A percentile compares a stretch with the other conserved stretches of the same genome.
phyloP scores from a whole-genome alignment of 805 yeast genomes.

The Monosporozyma yasuniensis region DNA sequence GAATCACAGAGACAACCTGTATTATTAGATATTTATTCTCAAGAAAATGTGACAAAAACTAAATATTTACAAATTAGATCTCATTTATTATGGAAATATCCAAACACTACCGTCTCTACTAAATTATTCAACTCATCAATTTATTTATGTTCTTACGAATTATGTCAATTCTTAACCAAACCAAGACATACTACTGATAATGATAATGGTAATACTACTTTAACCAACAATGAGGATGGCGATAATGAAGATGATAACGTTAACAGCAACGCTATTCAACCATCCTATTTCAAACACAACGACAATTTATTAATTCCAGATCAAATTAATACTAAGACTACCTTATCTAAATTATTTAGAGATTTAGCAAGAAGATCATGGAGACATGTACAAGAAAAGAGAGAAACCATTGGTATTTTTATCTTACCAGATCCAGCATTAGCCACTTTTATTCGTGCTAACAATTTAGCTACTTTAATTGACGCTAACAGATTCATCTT shows the following conservation, averaged over 20 bases:
- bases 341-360: constrained; percentile 62
- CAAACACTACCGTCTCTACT: constrained; percentile 68
- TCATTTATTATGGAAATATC: constrained; percentile 83
- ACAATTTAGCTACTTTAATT: constrained; percentile 71
- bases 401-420: constrained; percentile 60
- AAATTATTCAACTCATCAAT: constrained; percentile 67
- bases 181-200: constrained; percentile 9
- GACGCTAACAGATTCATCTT: constrained; percentile 80
- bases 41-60: constrained; percentile 57
- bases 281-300: constrained; percentile 26
- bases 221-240: constrained; percentile 6
- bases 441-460: constrained; percentile 65
- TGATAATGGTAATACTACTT: background rate
- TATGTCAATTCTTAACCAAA: constrained; percentile 40
- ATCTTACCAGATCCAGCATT: constrained; percentile 50
- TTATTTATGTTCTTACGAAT: constrained; percentile 49
- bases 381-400: constrained; percentile 50
- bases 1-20: constrained; percentile 29
- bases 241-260: constrained; percentile 2
- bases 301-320: constrained; percentile 19
- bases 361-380: constrained; percentile 88
- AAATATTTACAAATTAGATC: constrained; percentile 72
- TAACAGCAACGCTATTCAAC: constrained; percentile 12
- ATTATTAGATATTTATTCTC: constrained; percentile 64
- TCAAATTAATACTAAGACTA: constrained; percentile 32